Percentiles rank a stretch among this genome's conserved stretches.
phyloP scores from a whole-genome alignment of 768 basidiomycete species.

The Suillus alpinus region DNA sequence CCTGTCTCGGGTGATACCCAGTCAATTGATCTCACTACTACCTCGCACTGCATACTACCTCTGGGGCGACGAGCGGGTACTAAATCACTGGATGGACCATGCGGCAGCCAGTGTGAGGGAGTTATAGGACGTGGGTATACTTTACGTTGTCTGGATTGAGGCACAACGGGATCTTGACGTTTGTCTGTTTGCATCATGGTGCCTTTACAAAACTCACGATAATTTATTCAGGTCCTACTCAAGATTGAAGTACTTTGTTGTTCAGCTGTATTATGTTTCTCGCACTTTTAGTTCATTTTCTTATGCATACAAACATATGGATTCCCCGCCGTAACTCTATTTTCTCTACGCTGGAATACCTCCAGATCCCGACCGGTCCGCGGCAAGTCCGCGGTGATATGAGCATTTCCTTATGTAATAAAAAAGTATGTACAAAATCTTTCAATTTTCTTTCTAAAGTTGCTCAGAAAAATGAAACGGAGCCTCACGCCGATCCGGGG shows the following conservation, averaged over 20 bases:
- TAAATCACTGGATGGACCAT: conserved; percentile 12
- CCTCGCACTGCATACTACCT: conserved; percentile 55
- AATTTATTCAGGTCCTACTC: neutral
- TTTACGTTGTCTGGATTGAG: neutral
- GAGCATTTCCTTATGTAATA: neutral
- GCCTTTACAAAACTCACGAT: neutral
- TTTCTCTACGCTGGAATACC: neutral
- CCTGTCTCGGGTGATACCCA: conserved; percentile 50
- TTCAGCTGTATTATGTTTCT: neutral
- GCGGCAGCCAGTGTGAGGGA: conserved; percentile 4
- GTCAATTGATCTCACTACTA: conserved; percentile 46
- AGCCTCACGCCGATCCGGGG: no score
- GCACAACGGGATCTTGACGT: neutral
- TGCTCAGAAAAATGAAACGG: neutral
- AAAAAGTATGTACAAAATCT: neutral
- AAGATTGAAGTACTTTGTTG: neutral
- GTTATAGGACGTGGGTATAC: neutral
- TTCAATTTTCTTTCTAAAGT: neutral
- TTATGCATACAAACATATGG: no score
- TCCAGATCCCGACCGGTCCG: neutral
- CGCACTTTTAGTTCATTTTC: no score
- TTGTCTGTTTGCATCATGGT: neutral
- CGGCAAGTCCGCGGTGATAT: neutral
- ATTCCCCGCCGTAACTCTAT: neutral
- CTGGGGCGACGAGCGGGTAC: conserved; percentile 36